A percentile compares a stretch with the other conserved stretches of the same genome.
Conservation (phyloP, 2,329 filamentous ascomycete species). For the Penicillium hordei region DNA sequence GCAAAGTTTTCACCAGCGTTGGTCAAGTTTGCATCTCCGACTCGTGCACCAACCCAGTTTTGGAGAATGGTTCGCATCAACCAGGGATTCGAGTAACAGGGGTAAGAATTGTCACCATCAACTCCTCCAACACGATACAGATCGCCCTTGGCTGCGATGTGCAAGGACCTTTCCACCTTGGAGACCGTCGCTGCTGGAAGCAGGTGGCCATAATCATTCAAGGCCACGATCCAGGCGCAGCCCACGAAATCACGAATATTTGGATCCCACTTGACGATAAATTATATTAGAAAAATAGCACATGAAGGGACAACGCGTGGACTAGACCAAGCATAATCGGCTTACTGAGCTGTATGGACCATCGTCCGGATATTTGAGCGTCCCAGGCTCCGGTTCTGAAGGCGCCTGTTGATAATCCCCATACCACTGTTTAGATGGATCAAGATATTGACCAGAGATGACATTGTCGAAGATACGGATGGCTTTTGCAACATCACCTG, state of each 20-base stretch:
- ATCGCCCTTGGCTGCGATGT: conserved; percentile 59
- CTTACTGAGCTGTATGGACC: conserved; percentile 16
- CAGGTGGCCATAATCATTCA: conserved; percentile 38
- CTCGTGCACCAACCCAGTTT: conserved; percentile 58
- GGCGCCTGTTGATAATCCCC: conserved; percentile 21
- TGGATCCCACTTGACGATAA: conserved; percentile 18
- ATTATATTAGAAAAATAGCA: not conserved
- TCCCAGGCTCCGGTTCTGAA: conserved; percentile 17
- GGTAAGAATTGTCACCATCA: conserved; percentile 62
- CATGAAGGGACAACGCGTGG: not conserved
- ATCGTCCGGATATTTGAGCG: conserved; percentile 12
- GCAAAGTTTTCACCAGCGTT: conserved; percentile 57
- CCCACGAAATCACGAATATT: conserved; percentile 23
- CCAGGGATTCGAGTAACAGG: conserved; percentile 60
- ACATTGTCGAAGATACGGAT: conserved; percentile 23
- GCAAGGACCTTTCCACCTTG: conserved; percentile 55
- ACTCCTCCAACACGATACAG: conserved; percentile 62
- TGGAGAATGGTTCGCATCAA: conserved; percentile 64
- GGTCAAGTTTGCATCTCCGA: conserved; percentile 61
- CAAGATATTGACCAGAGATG: conserved; percentile 19
- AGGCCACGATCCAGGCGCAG: conserved; percentile 20
- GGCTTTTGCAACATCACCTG: conserved; percentile 17
- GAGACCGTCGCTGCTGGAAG: conserved; percentile 40
- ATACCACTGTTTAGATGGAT: conserved; percentile 22
- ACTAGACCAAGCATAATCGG: not conserved